Percentiles rank a stretch among this genome's conserved stretches.
Conservation (phyloP, 2,329 filamentous ascomycete genomes). For the Didymellaceae sp. region DNA sequence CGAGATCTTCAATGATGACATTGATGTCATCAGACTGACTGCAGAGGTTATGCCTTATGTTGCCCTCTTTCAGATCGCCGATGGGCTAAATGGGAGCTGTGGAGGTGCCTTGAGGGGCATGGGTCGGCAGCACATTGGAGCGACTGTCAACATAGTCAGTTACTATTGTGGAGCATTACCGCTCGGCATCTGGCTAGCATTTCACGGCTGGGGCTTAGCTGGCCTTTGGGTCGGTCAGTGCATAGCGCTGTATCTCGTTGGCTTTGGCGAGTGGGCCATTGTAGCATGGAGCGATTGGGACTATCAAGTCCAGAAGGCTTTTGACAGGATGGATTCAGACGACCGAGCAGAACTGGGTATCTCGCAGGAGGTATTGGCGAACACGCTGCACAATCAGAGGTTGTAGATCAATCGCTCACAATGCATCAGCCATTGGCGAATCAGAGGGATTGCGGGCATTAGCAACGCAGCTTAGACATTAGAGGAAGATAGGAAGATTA, state of each 20-base stretch:
- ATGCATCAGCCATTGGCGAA: slow-evolving; percentile 1
- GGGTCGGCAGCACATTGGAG: slow-evolving; percentile 86
- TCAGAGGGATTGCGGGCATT: slow-evolving; percentile 17
- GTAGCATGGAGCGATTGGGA: slow-evolving; percentile 81
- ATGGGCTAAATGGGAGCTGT: slow-evolving; percentile 84
- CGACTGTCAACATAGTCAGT: slow-evolving; percentile 78
- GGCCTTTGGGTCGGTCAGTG: slow-evolving; percentile 87
- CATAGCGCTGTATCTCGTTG: slow-evolving; percentile 74
- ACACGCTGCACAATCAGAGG: slow-evolving; percentile 20
- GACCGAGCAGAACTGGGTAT: slow-evolving; percentile 52
- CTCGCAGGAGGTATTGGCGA: slow-evolving; percentile 27
- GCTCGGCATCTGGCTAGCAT: slow-evolving; percentile 82
- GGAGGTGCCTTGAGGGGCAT: slow-evolving; percentile 82
- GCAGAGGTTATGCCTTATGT: slow-evolving; percentile 83
- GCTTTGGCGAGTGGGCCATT: slow-evolving; percentile 77
- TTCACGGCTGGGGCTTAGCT: slow-evolving; percentile 81
- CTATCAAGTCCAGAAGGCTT: slow-evolving; percentile 72
- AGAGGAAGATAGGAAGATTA: slow-evolving; percentile 31
- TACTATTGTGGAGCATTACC: slow-evolving; percentile 86
- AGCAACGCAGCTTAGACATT: slow-evolving; percentile 33
- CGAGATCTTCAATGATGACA: slow-evolving; percentile 80
- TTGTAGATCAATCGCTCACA: slow-evolving; percentile 16
- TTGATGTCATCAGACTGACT: slow-evolving; percentile 73
- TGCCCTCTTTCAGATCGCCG: slow-evolving; percentile 87
- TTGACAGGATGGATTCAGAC: slow-evolving; percentile 69